phyloP scores from a whole-genome alignment of 768 basidiomycete genomes.

The Lentinus tigrinus region DNA sequence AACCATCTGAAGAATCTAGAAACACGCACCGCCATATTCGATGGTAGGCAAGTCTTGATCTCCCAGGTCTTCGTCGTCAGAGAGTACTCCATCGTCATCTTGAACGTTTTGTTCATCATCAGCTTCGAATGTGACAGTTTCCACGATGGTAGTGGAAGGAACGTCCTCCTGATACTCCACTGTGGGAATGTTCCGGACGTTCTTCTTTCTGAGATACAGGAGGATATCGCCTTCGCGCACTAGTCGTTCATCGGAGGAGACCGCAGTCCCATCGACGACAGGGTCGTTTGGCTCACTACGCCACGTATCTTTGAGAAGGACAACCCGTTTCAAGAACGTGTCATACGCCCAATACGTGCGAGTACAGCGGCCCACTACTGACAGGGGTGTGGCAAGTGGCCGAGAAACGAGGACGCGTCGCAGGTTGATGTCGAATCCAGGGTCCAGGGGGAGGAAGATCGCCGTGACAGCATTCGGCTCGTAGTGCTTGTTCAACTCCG shows the following conservation, averaged over 20 bases:
- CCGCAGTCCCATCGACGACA: neutral
- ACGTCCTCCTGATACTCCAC: slow-evolving; percentile 7
- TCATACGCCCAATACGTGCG: slow-evolving; percentile 12
- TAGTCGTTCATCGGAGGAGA: neutral
- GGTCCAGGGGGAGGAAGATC: neutral
- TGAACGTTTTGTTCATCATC: too few relatives aligned
- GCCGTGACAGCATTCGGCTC: neutral
- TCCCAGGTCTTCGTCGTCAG: too few relatives aligned
- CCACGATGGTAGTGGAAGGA: neutral
- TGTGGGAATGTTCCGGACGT: neutral
- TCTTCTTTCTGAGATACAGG: neutral
- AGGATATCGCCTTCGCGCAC: slow-evolving; percentile 5
- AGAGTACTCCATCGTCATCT: too few relatives aligned
- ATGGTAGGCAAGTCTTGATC: too few relatives aligned
- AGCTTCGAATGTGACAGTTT: neutral
- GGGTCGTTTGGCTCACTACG: neutral
- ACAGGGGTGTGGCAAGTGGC: neutral
- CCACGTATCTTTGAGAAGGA: slow-evolving; percentile 16
- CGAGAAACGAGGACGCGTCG: slow-evolving; percentile 1
- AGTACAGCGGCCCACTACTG: neutral
- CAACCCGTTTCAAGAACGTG: neutral
- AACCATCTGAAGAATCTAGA: neutral
- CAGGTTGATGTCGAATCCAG: neutral
- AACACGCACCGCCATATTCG: neutral
- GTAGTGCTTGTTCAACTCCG: neutral